phyloP scores from a whole-genome alignment of 2,329 filamentous ascomycete species.

The Pseudocercospora macadamiae region DNA sequence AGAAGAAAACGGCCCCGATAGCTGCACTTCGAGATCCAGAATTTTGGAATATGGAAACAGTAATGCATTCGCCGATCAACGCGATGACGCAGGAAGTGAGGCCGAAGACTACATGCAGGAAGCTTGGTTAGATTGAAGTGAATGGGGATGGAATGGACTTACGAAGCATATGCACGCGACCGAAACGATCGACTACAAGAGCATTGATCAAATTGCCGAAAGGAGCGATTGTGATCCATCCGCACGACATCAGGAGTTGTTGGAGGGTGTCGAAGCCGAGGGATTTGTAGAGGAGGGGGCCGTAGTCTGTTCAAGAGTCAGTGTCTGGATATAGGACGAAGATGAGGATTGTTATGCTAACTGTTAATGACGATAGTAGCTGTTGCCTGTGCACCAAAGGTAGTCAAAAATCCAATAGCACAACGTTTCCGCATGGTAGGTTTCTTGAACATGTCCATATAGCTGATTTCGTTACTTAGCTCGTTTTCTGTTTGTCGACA shows the following conservation, averaged over 20 bases:
- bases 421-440: not conserved
- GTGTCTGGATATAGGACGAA: too few relatives aligned
- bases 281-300: not conserved
- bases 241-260: conserved; percentile 1
- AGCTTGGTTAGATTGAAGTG: too few relatives aligned
- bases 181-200: not conserved
- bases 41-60: conserved; percentile 6
- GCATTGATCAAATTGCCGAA: conserved; percentile 6
- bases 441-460: not conserved
- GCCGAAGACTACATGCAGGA: conserved; percentile 10
- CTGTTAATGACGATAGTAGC: conserved; percentile 1
- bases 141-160: too few relatives aligned
- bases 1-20: conserved; percentile 11
- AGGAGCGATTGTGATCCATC: conserved; percentile 9
- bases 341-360: too few relatives aligned
- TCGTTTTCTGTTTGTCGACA: not conserved
- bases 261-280: not conserved
- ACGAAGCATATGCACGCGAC: not conserved
- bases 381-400: not conserved
- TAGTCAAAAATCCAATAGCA: not conserved
- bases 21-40: not conserved
- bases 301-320: not conserved
- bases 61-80: conserved; percentile 8
- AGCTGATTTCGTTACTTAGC: not conserved
- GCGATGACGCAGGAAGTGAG: conserved; percentile 11